phyloP scores from a whole-genome alignment of 78 protist species.

The Planoprotostelium fungivorum region DNA sequence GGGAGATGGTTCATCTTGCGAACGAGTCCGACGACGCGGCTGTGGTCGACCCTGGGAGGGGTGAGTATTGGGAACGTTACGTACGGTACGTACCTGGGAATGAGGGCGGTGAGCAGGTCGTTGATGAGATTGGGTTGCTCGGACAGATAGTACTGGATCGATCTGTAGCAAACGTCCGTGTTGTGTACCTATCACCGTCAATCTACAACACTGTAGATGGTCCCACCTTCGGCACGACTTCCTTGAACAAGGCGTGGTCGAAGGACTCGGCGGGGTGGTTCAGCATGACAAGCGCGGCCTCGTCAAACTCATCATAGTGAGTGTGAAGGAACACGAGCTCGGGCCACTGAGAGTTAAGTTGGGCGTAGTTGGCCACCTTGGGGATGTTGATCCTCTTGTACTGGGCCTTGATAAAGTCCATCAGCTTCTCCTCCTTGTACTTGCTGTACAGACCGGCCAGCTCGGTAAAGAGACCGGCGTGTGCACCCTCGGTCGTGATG shows the following conservation, averaged over 20 bases:
- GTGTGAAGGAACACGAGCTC: constrained; percentile 94
- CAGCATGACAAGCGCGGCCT: constrained; percentile 92
- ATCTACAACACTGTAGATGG: neutral
- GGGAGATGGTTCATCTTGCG: constrained; percentile 67
- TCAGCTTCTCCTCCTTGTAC: constrained; percentile 90
- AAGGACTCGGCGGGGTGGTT: constrained; percentile 93
- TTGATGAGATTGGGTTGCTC: constrained; percentile 74
- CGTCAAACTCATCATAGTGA: constrained; percentile 95
- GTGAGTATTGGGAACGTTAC: too few relatives aligned
- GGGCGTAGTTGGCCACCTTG: constrained; percentile 83
- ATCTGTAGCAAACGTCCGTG: constrained; percentile 90
- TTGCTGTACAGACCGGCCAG: constrained; percentile 95
- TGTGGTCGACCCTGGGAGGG: constrained; percentile 89
- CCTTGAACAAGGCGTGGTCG: constrained; percentile 92
- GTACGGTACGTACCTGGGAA: too few relatives aligned
- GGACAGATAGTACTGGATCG: constrained; percentile 87
- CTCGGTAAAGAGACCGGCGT: constrained; percentile 98
- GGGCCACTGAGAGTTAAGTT: constrained; percentile 85
- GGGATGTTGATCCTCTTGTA: constrained; percentile 90
- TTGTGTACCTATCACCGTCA: constrained; percentile 40
- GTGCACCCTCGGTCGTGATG: constrained; percentile 92
- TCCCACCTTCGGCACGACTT: constrained; percentile 75
- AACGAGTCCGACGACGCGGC: constrained; percentile 74
- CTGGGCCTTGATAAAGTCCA: constrained; percentile 95
- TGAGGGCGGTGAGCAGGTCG: constrained; percentile 83